These are phyloP conservation scores for Pyricularia grisea DNA, from an alignment of 2,329 filamentous ascomycete species.

Conservation along the genomic window DNA sequence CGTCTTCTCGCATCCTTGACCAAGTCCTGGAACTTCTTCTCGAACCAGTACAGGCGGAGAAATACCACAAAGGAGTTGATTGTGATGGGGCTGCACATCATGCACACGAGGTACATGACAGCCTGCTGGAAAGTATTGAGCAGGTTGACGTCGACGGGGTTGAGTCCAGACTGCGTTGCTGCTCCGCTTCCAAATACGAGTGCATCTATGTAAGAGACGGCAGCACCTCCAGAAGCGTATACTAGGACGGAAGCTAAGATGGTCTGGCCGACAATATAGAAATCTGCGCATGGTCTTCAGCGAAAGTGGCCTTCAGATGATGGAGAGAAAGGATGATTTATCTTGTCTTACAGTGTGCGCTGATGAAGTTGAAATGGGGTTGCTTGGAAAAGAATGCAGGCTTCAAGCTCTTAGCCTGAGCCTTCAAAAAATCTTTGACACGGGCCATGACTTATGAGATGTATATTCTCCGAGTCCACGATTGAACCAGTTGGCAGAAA, in stretches of 20 bases:
- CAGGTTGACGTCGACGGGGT: slow-evolving; percentile 62
- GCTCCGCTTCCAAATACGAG: slow-evolving; percentile 80
- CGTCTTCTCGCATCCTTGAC: slow-evolving; percentile 61
- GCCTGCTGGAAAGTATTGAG: slow-evolving; percentile 66
- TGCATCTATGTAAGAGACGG: slow-evolving; percentile 73
- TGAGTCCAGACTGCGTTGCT: slow-evolving; percentile 87
- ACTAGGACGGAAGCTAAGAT: slow-evolving; percentile 71
- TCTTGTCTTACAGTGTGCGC: slow-evolving; percentile 61
- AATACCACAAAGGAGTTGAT: slow-evolving; percentile 84
- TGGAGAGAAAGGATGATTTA: not conserved
- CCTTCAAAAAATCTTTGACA: slow-evolving; percentile 19
- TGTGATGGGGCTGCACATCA: slow-evolving; percentile 73
- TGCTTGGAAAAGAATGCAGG: slow-evolving; percentile 49
- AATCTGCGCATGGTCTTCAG: slow-evolving; percentile 38
- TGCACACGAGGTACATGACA: slow-evolving; percentile 60
- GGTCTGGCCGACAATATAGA: slow-evolving; percentile 68
- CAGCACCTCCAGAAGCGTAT: slow-evolving; percentile 47
- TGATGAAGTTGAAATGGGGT: slow-evolving; percentile 73
- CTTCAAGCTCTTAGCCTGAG: slow-evolving; percentile 38
- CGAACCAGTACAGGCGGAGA: slow-evolving; percentile 93
- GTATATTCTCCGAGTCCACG: not conserved
- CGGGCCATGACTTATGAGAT: slow-evolving; percentile 8
- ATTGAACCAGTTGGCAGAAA: not conserved
- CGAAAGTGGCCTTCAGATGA: not conserved
- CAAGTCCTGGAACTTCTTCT: slow-evolving; percentile 85